Evolutionary conservation across 2,329 filamentous ascomycete species (phyloP).

Genomic region (Huntiella abstrusa): DNA sequence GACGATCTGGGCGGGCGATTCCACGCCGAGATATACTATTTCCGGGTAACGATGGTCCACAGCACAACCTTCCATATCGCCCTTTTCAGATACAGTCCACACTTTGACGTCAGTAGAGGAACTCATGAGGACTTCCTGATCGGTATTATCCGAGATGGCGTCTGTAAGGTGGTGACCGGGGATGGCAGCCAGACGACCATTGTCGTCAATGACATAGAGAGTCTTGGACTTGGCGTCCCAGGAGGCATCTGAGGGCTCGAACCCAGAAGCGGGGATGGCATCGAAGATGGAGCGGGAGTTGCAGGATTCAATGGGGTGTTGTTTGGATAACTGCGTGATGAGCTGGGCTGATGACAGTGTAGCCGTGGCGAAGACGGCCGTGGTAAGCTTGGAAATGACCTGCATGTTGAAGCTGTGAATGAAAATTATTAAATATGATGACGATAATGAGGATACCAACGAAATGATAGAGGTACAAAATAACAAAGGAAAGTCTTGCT

Average conservation of each 20-base stretch:
- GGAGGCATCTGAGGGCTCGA: constrained; percentile 10
- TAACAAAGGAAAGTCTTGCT: background rate
- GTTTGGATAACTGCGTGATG: background rate
- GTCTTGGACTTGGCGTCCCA: constrained; percentile 6
- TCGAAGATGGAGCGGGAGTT: constrained; percentile 5
- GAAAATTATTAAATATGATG: background rate
- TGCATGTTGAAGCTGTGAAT: background rate
- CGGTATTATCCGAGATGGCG: background rate
- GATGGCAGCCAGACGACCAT: constrained; percentile 8
- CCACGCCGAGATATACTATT: constrained; percentile 9
- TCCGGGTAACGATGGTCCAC: constrained; percentile 9
- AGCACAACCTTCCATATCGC: constrained; percentile 8
- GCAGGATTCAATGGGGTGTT: background rate
- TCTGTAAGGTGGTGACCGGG: constrained; percentile 4
- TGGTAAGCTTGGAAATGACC: background rate
- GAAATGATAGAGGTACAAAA: background rate
- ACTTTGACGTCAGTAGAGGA: constrained; percentile 3
- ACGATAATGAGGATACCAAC: background rate
- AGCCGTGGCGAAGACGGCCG: background rate
- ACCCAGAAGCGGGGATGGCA: constrained; percentile 3
- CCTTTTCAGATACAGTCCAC: constrained; percentile 7
- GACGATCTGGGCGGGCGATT: constrained; percentile 6
- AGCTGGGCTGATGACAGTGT: constrained; percentile 3
- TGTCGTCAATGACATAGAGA: constrained; percentile 10
- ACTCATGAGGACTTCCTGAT: background rate